Evolutionary conservation across 768 basidiomycete genomes (phyloP).

Genomic region (Podaxis sp.): DNA sequence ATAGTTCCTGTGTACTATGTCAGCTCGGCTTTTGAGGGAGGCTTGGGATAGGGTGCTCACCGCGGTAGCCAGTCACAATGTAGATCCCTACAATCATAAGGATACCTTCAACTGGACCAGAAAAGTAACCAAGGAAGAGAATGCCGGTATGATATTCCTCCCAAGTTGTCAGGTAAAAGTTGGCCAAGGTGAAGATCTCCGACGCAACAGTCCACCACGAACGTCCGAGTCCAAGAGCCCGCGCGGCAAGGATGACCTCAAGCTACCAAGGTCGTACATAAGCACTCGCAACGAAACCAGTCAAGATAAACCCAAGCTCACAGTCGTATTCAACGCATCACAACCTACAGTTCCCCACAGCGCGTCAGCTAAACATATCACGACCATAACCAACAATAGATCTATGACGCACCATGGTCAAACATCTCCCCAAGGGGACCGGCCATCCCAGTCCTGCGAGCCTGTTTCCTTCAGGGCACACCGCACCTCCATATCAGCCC

Average conservation of each 20-base stretch:
- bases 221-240: conserved; percentile 87
- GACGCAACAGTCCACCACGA: conserved; percentile 98
- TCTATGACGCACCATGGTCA: conserved; percentile 73
- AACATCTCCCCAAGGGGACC: conserved; percentile 98
- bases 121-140: conserved; percentile 89
- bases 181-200: conserved; percentile 72
- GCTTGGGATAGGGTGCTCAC: conserved; percentile 34
- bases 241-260: conserved; percentile 78
- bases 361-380: not conserved
- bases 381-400: not conserved
- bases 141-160: conserved; percentile 88
- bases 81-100: conserved; percentile 80
- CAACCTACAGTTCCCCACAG: conserved; percentile 50
- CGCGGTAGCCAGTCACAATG: conserved; percentile 73
- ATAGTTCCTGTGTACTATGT: conserved; percentile 53
- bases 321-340: conserved; percentile 94
- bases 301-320: conserved; percentile 28
- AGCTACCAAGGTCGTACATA: conserved; percentile 46
- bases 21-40: not conserved
- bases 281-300: not conserved
- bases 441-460: conserved; percentile 94
- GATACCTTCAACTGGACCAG: conserved; percentile 96
- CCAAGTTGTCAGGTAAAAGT: conserved; percentile 84
- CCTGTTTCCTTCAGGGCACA: conserved; percentile 72
- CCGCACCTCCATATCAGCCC: not conserved